Evolutionary conservation across 108 stramenopile species (phyloP), one percentile per base, ranked within the genome.

Genomic region (Schizochytrium sp.): DNA sequence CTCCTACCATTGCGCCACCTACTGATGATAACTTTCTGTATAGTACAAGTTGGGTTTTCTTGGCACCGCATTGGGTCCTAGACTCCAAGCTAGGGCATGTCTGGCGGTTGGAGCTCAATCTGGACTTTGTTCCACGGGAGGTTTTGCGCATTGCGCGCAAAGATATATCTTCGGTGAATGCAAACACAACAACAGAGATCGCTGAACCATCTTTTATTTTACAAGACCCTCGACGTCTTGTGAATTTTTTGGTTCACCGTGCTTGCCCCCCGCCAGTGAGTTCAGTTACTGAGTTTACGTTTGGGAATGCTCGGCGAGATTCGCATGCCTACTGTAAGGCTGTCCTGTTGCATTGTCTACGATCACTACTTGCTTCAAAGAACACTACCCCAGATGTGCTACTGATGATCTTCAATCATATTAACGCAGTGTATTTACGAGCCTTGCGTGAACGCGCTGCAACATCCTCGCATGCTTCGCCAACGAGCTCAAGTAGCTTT

Each of bases 51-150:
- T 83, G 76, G 76, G 76, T 83, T 7, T 83, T 83, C 55, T 53
- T 83, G 0, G 76, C 47, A 10, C 76, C 76, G 76, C 47, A 83
- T 2, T 83, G 76, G 76, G 55, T 83, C 13, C 28, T 83, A 10
- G 76, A 83, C 28, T 49, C 76, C 76, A 83, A 83, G 3, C 19
- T 10, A n/a, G 76, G 76, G 5, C 76, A 83, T 53, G 15, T 83
- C 2, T 83, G 76, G 76, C 10, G 53, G 8, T 38, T 83, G 53
- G 76, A 83, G 53, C 3, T 83, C 50, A 83, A 55, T 28, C 76
- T 83, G 28, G 76, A 83, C 40, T 55, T 53, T 10, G 76, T 83
- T n/a, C 76, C 76, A 10, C 19, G 7, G 28, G 64, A 83, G 28
- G 47, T 53, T 7, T 53, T 49, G 50, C 28, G 2, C 17, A 40